Evolutionary conservation across 768 basidiomycete genomes (phyloP).

Genomic region (Mycena leptocephala): DNA sequence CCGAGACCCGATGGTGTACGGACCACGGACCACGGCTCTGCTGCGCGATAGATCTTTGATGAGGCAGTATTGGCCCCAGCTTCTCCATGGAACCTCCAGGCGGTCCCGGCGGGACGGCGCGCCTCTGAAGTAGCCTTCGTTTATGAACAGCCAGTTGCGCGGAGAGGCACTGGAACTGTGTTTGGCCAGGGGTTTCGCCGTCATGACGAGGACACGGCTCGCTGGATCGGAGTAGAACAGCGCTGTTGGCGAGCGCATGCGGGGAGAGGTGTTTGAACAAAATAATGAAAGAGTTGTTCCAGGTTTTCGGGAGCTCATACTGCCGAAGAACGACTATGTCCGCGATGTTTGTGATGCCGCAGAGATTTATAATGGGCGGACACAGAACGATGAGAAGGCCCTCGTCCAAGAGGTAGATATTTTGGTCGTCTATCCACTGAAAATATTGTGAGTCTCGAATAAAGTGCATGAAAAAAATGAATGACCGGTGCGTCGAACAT

Average conservation of each 20-base stretch:
- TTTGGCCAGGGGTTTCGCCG: conserved; percentile 57
- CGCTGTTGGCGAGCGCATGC: conserved; percentile 55
- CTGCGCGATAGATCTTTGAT: conserved; percentile 59
- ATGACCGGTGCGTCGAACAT: conserved; percentile 63
- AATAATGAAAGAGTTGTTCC: conserved; percentile 66
- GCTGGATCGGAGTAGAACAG: conserved; percentile 72
- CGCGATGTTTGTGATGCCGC: conserved; percentile 62
- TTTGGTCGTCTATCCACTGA: conserved; percentile 68
- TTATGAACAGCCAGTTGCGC: conserved; percentile 68
- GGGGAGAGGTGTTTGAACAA: conserved; percentile 62
- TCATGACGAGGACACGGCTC: conserved; percentile 64
- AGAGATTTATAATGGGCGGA: conserved; percentile 57
- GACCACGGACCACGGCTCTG: conserved; percentile 50
- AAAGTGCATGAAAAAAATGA: conserved; percentile 7
- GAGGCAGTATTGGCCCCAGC: conserved; percentile 69
- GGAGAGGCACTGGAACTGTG: conserved; percentile 47
- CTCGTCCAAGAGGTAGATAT: conserved; percentile 62
- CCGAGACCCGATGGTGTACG: conserved; percentile 62
- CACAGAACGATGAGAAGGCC: conserved; percentile 59
- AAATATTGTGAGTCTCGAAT: conserved; percentile 16
- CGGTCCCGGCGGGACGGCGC: conserved; percentile 61
- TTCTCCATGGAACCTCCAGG: conserved; percentile 65
- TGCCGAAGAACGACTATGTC: conserved; percentile 61
- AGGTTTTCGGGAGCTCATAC: conserved; percentile 71
- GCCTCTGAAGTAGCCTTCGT: conserved; percentile 65